These are phyloP conservation scores for Salpingoeca rosetta DNA, from an alignment of 78 protist genomes.

Conservation along the genomic window DNA sequence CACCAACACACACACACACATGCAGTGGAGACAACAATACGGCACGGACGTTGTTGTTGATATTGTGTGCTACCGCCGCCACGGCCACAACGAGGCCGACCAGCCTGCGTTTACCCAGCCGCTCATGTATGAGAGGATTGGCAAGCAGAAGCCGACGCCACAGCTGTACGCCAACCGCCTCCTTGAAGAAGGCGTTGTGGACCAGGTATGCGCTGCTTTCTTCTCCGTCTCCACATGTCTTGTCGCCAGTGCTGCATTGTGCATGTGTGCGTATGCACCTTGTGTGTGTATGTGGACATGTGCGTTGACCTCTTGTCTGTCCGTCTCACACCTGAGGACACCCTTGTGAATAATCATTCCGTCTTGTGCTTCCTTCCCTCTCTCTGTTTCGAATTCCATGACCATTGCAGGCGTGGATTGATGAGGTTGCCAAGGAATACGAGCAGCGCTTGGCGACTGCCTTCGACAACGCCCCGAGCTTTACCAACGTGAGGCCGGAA, in stretches of 20 bases:
- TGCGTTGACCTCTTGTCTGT: neutral
- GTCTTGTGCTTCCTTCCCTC: neutral
- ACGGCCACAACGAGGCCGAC: conserved; percentile 93
- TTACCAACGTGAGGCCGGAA: conserved; percentile 1
- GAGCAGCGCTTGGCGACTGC: neutral
- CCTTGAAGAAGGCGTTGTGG: conserved; percentile 11
- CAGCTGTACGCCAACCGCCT: conserved; percentile 4
- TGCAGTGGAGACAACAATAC: conserved; percentile 63
- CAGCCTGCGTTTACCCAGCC: conserved; percentile 96
- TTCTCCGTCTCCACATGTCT: no score
- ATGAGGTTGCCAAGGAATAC: neutral
- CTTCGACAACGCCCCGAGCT: conserved; percentile 7
- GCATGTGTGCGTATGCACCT: no score
- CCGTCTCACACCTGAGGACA: neutral
- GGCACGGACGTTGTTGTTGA: conserved; percentile 77
- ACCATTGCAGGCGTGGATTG: conserved; percentile 1
- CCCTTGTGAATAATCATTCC: neutral
- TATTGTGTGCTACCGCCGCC: conserved; percentile 79
- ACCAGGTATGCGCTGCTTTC: no score
- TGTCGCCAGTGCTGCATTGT: no score
- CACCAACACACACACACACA: neutral
- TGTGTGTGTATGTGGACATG: no score
- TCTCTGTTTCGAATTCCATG: neutral
- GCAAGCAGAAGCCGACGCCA: conserved; percentile 35
- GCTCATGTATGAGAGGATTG: conserved; percentile 70